Percentiles rank a stretch among this genome's conserved stretches.
Conservation (phyloP, 345 rosid species). For the Rhizophora mangle region DNA sequence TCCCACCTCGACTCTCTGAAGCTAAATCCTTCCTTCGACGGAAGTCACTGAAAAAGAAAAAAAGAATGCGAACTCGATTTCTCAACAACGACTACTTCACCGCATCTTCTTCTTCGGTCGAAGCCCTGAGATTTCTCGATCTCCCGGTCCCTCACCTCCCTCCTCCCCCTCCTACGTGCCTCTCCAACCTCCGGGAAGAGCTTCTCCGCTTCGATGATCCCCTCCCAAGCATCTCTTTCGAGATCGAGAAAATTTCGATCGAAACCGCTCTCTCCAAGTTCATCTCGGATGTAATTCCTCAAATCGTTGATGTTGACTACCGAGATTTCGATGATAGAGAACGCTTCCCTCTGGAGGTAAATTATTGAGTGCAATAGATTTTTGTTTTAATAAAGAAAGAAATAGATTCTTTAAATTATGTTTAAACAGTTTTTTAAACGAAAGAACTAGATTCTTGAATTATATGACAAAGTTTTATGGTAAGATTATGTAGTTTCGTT, state of each 20-base stretch:
- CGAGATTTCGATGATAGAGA: slow-evolving; percentile 24
- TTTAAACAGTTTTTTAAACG: no score
- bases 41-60: background rate
- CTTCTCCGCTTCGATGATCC: slow-evolving; percentile 34
- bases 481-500: no score
- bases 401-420: no score
- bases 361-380: background rate
- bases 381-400: background rate
- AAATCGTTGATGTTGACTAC: slow-evolving; percentile 31
- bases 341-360: background rate
- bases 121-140: slow-evolving; percentile 56
- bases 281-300: slow-evolving; percentile 52
- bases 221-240: slow-evolving; percentile 23
- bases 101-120: slow-evolving; percentile 30
- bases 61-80: slow-evolving; percentile 75
- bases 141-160: slow-evolving; percentile 52
- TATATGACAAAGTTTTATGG: no score
- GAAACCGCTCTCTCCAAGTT: slow-evolving; percentile 56
- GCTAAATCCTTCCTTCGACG: no score
- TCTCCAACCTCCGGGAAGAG: slow-evolving; percentile 19
- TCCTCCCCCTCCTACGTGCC: slow-evolving; percentile 28
- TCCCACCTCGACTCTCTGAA: no score
- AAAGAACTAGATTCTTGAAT: no score
- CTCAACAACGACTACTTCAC: slow-evolving; percentile 55
- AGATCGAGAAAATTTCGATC: slow-evolving; percentile 40